A percentile compares a stretch with the other conserved stretches of the same genome.
phyloP scores from a whole-genome alignment of 306 rosid genomes.

The Rubus idaeus region DNA sequence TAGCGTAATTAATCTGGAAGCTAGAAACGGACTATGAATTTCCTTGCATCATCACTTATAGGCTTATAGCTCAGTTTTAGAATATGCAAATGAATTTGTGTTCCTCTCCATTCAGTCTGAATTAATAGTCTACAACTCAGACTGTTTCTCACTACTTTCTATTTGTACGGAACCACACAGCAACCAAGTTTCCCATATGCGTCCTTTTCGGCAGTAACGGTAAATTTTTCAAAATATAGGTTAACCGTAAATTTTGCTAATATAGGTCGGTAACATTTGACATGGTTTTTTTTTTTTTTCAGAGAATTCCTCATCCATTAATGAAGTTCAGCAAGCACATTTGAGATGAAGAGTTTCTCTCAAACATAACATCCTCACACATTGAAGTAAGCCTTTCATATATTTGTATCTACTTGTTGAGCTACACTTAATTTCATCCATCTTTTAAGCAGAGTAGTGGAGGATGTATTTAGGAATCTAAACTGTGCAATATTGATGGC shows the following conservation, averaged over 20 bases:
- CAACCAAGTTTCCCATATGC: too few species aligned
- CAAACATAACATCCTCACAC: constrained; percentile 16
- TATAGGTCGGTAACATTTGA: too few species aligned
- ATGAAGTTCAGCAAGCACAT: too few species aligned
- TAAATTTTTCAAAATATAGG: too few species aligned
- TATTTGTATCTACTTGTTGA: background rate
- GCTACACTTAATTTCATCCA: background rate
- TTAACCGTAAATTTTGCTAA: too few species aligned
- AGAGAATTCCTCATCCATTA: too few species aligned
- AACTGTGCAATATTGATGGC: constrained; percentile 1
- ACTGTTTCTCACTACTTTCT: too few species aligned
- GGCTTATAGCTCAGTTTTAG: background rate
- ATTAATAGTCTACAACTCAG: too few species aligned
- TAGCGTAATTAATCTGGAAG: background rate
- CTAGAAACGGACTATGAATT: background rate
- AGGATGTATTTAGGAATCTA: background rate
- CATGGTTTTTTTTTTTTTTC: too few species aligned
- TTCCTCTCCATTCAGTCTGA: background rate
- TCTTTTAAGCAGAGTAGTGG: background rate
- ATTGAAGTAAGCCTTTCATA: constrained; percentile 14
- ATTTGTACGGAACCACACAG: too few species aligned
- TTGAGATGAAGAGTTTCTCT: constrained; percentile 14
- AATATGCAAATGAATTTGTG: background rate
- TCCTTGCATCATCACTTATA: background rate
- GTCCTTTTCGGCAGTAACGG: too few species aligned